Evolutionary conservation across 2,329 filamentous ascomycete genomes (phyloP), one percentile per base, ranked within the genome.

Genomic region (Colletotrichum melonis): DNA sequence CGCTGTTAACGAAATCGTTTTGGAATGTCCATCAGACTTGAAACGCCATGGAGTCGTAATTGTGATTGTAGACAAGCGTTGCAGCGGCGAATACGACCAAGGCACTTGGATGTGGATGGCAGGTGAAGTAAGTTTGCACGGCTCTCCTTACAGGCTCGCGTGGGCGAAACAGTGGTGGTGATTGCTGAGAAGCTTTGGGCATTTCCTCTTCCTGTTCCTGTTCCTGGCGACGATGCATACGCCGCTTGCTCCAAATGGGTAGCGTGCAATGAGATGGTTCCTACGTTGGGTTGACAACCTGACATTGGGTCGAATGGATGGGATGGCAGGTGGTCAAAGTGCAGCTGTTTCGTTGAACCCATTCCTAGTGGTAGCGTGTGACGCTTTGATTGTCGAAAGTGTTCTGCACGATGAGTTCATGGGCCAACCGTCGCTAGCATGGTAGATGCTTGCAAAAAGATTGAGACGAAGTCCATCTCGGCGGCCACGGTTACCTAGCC

Each of bases 311-410:
- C 28, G 14, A n/a, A 26, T 8, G 42, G 24, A 69, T 69, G 58
- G 64, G 65, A 69, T 55, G 65, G 28, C 54, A 64, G 65, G 49
- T 35, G 69, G 57, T 42, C 49, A 62, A 58, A 57, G 64, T 72
- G 69, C 35, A 46, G 28, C 69, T 68, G 63, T 63, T 72, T 52
- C 64, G 22, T 42, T 14, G 26, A 16, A 42, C 38, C 24, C 55
- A 38, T 35, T n/a, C 19, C 52, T 42, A 35, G 42, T 38, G 35
- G 26, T 46, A 19, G 46, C 16, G 16, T 63, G 7, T 24, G 19
- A 52, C 24, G 68, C 56, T 63, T 42, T n/a, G 65, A 63, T 54
- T 52, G 19, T 49, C 19, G 24, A 52, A 28, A 16, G 60, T 32
- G 9, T 28, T 32, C n/a, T 16, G 42, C 35, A 49, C 38, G 59